Evolutionary conservation across 805 yeast genomes (phyloP), one percentile per base, ranked within the genome.

Genomic region (Candida vaughaniae): DNA sequence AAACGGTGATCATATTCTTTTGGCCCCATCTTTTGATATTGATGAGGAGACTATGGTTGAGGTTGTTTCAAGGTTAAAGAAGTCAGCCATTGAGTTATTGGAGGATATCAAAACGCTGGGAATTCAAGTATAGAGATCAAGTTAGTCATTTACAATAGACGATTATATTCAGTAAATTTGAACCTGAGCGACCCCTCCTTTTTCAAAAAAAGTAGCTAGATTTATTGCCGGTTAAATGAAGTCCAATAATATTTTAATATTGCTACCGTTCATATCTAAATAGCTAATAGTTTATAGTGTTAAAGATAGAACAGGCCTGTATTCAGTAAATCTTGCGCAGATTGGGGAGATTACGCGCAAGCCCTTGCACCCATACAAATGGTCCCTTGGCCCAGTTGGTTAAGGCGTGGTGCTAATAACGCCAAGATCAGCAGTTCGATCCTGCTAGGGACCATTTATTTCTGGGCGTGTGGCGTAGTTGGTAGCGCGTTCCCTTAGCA

Each of bases 351-450:
- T n/a, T n/a, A n/a, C n/a, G n/a, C n/a, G n/a, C n/a, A n/a, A n/a
- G n/a, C n/a, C n/a, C n/a, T n/a, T n/a, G n/a, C n/a, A n/a, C n/a
- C n/a, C n/a, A n/a, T n/a, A n/a, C n/a, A 71, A 66, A 72, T 20
- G 72, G 71, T 66, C 73, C 72, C 73, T 67, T 66, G 72, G 73
- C 73, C 73, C 68, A 67, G 73, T 67, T 66, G 72, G 73, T 67
- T 66, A 67, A 63, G 72, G 72, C 72, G 72, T 55, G 72, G 73
- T 66, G 73, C 72, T 67, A 67, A 67, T 66, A 67, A 67, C 72
- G 71, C 73, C 73, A 53, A 68, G 86, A 80, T 80, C 86, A 78
- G 84, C 86, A 77, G 86, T 80, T 80, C 86, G 86, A 80, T 78
- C 86, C 86, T 77, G 86, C 83, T 78, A 79, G 84, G 84, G 84